Base-by-base conservation (phyloP, 148 eudicot species). In the Diospyros kaki region DNA sequence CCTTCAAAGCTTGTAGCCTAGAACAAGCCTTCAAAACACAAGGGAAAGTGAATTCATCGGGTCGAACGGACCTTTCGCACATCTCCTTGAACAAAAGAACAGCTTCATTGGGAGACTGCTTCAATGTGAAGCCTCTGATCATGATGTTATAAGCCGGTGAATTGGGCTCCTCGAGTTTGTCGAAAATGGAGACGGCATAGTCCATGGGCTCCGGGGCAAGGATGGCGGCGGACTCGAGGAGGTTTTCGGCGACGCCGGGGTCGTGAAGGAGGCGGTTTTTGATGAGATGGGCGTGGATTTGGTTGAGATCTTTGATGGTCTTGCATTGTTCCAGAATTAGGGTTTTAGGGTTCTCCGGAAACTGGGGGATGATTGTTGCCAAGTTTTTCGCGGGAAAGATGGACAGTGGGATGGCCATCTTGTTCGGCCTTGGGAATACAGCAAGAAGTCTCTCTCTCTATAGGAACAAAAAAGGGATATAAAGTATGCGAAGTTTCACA, bases 161-260 rank as follows among this genome's bases (percentile, higher is more conserved):
- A 10, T 48, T 40, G 60, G 86, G 86, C 51, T 71, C 43, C 28
- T 80, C 67, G 56, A 83, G 72, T 0, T 60, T 53, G 40, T 62
- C 46, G 81, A 83, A 83, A 71, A 83, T 81, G 41, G 86, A 83
- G 45, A 61, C 38, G 3, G 86, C 81, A 56, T 83, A 80, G 71
- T 77, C 83, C 71, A 83, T 77, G 51, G 81, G 51, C 4, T 65
- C 10, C 6, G 81, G 83, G 41, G 77, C 73, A 69, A 77, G 73
- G 8, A 83, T 68, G 55, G 83, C 83, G 4, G 86, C 86, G 12
- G 83, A 70, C 78, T 83, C 86, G 61, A 83, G 86, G 60, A 83
- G 74, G 67, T 78, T 72, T 68, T 83, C 77, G 69, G 83, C 81
- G 28, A 76, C 66, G 11, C 58, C 48, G 4, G 79, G 83, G 68